These are phyloP conservation scores for Diversispora epigaea DNA, from an alignment of 192 early-diverging fungal genomes.

Conservation along the genomic window DNA sequence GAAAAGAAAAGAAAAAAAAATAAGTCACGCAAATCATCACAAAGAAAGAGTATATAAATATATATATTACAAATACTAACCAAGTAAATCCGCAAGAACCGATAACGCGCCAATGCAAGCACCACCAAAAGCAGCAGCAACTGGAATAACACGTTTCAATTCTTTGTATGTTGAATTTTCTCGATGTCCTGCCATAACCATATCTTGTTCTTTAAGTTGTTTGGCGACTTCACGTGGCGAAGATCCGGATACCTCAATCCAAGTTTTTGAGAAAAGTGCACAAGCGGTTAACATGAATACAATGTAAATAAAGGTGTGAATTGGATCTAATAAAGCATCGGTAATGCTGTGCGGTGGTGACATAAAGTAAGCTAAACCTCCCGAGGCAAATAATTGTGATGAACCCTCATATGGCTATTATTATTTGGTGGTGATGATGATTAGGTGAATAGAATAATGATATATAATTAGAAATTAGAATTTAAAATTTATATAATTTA, in stretches of 20 bases:
- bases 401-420: slow-evolving; percentile 87
- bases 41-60: not conserved
- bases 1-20: not conserved
- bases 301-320: slow-evolving; percentile 94
- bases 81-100: slow-evolving; percentile 94
- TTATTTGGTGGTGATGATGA: no score
- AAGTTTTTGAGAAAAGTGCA: slow-evolving; percentile 95
- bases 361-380: slow-evolving; percentile 97
- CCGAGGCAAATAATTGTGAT: slow-evolving; percentile 88
- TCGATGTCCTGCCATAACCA: slow-evolving; percentile 91
- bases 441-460: no score
- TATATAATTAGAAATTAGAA: not conserved
- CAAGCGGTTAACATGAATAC: slow-evolving; percentile 94
- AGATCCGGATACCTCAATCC: slow-evolving; percentile 99
- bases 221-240: slow-evolving; percentile 96
- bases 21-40: not conserved
- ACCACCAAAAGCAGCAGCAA: slow-evolving; percentile 96
- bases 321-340: slow-evolving; percentile 85
- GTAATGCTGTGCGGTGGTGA: slow-evolving; percentile 89
- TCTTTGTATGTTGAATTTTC: slow-evolving; percentile 99
- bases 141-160: slow-evolving; percentile 98
- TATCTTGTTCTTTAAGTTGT: slow-evolving; percentile 97
- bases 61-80: slow-evolving; percentile 7
- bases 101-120: slow-evolving; percentile 94
- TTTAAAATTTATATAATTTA: not conserved